These are phyloP conservation scores for Phaeosphaeriaceae sp. DNA, from an alignment of 2,329 filamentous ascomycete genomes.

Conservation along the genomic window DNA sequence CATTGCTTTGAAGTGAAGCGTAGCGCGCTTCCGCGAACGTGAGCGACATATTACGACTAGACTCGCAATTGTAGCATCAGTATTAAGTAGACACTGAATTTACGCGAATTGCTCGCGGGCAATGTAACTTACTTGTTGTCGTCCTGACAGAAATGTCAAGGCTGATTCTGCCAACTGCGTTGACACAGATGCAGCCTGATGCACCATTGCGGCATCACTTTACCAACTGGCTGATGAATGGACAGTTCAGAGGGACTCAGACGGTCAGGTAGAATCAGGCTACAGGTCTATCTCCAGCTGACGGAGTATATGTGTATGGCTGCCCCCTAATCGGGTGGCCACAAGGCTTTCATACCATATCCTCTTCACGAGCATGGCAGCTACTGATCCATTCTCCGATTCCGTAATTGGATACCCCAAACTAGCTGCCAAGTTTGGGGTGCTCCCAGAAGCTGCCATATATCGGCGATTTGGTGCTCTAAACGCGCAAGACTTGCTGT, in stretches of 20 bases:
- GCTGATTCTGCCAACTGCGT: neutral
- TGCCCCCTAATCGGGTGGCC: neutral
- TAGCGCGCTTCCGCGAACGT: neutral
- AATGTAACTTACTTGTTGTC: neutral
- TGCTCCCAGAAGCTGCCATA: slow-evolving; percentile 5
- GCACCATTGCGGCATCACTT: neutral
- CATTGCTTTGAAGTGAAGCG: too few species aligned
- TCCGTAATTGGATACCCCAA: slow-evolving; percentile 6
- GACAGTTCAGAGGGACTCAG: neutral
- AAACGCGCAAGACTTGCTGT: slow-evolving; percentile 12
- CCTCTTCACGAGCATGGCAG: neutral
- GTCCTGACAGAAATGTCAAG: too few species aligned
- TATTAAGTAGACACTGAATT: too few species aligned
- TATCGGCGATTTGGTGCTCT: slow-evolving; percentile 10
- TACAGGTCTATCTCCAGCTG: neutral
- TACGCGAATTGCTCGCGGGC: neutral
- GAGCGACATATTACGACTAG: neutral
- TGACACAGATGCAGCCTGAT: neutral
- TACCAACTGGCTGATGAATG: neutral
- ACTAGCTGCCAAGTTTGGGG: slow-evolving; percentile 8
- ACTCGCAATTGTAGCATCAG: too few species aligned
- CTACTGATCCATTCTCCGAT: slow-evolving; percentile 1
- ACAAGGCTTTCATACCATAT: neutral
- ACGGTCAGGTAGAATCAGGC: neutral
- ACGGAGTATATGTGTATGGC: neutral